phyloP scores from a whole-genome alignment of 352 stramenopile species.

The Phytophthora vignae region DNA sequence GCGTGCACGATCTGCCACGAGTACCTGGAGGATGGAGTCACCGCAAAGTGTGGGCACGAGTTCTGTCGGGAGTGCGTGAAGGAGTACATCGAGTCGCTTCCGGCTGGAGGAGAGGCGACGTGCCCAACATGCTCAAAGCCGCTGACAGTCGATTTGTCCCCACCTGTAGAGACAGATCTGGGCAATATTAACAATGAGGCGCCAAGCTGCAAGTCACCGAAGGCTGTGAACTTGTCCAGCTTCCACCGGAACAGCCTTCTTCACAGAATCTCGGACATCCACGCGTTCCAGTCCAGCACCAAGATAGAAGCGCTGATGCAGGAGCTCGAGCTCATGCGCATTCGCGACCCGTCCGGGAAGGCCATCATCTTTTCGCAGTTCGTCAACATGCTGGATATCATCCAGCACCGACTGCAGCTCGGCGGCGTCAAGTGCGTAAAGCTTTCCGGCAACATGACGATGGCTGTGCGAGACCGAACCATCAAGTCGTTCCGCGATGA shows the following conservation, averaged over 20 bases:
- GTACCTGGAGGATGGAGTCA: constrained; percentile 89
- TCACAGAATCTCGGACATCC: constrained; percentile 64
- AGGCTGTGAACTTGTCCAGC: constrained; percentile 56
- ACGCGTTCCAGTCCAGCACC: constrained; percentile 90
- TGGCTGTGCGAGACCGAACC: constrained; percentile 85
- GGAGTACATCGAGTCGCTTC: constrained; percentile 83
- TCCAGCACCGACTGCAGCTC: constrained; percentile 95
- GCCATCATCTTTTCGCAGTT: constrained; percentile 99
- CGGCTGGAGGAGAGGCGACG: constrained; percentile 54
- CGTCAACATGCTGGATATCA: constrained; percentile 99
- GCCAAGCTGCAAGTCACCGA: constrained; percentile 25
- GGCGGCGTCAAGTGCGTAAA: constrained; percentile 92
- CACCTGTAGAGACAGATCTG: constrained; percentile 27
- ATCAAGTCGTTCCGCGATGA: constrained; percentile 91
- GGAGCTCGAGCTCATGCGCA: constrained; percentile 95
- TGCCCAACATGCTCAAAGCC: constrained; percentile 87
- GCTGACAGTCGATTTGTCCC: constrained; percentile 86
- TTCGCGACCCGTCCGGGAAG: constrained; percentile 95
- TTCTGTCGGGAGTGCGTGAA: constrained; percentile 93
- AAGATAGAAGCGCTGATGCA: constrained; percentile 99
- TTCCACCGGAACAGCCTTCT: constrained; percentile 83
- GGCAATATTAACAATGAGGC: constrained; percentile 22
- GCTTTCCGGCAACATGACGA: constrained; percentile 91
- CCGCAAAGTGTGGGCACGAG: constrained; percentile 88
- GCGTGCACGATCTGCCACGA: constrained; percentile 95